Evolutionary conservation across 169 alveolate genomes (phyloP), one percentile per base, ranked within the genome.

Genomic region (Plasmodium fragile): DNA sequence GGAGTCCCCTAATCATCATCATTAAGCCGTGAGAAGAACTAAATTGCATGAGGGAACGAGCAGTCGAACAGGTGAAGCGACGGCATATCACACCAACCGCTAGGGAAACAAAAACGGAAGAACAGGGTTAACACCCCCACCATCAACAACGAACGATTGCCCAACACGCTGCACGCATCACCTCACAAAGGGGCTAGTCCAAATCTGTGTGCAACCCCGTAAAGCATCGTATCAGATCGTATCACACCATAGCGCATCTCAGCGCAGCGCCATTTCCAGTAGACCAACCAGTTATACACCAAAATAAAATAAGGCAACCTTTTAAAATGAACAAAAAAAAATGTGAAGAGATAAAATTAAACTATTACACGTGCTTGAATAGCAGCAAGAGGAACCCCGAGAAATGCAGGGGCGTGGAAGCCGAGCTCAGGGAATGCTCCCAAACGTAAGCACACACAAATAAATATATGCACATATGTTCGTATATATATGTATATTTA

Each of bases 361-460:
- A 91, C 82, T 91, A 91, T 32, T 91, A 91, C 73, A 81, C 91
- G 5, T 91, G 94, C 69, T 91, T 91, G 55, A 91, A 91, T 91
- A 49, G 75, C 13, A 91, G 94, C 78, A 91, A 81, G 30, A 80
- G 94, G 59, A 80, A 71, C 70, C 94, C 92, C 4, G 59, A 43
- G 32, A 80, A 80, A 71, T 91, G 94, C 36, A 91, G 82, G 18
- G 45, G 8, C 2, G 73, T 91, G 25, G 94, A 91, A 91, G 43
- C 30, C n/a, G 94, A 91, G 30, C 53, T 91, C 59, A 79, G 94
- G 94, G 84, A n/a, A 55, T 91, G 94, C 34, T 91, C 94, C 16
- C 80, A 91, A 80, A 91, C 73, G 94, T 91, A 91, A 89, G 45
- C 39, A 28, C 36, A 18, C 36, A 49, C 28, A 43, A 43, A 80